These are phyloP conservation scores for Buddleja alternifolia DNA, from an alignment of 257 asterid genomes.

Conservation along the genomic window DNA sequence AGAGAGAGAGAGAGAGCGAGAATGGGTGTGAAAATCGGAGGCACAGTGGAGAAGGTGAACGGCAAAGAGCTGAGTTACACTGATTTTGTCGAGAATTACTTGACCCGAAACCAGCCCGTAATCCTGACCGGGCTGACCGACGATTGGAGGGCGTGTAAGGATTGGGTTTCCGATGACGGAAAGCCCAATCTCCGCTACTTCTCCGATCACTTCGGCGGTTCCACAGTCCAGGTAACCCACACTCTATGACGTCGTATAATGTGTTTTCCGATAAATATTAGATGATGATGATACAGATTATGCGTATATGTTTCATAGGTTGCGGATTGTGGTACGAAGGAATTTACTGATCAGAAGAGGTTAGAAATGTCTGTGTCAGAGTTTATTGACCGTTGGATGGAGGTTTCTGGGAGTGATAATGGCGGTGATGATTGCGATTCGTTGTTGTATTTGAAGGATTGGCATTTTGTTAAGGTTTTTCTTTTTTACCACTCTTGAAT, in stretches of 20 bases:
- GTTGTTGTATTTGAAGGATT: slow-evolving; percentile 82
- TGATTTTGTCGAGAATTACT: slow-evolving; percentile 59
- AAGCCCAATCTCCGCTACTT: slow-evolving; percentile 69
- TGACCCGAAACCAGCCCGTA: slow-evolving; percentile 71
- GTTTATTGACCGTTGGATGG: slow-evolving; percentile 60
- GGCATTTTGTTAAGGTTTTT: slow-evolving; percentile 94
- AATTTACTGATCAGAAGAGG: slow-evolving; percentile 84
- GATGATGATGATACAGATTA: not conserved
- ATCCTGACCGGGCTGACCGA: slow-evolving; percentile 83
- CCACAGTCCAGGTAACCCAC: slow-evolving; percentile 68
- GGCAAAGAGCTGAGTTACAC: slow-evolving; percentile 63
- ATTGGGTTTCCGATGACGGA: slow-evolving; percentile 75
- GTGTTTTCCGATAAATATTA: not conserved
- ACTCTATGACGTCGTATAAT: slow-evolving; percentile 13
- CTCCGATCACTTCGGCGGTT: slow-evolving; percentile 68
- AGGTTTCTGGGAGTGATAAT: slow-evolving; percentile 32
- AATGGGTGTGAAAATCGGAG: slow-evolving; percentile 66
- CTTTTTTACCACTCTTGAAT: not conserved
- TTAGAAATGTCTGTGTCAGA: slow-evolving; percentile 81
- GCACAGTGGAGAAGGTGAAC: slow-evolving; percentile 72
- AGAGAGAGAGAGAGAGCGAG: slow-evolving; percentile 10
- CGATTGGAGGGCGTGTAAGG: slow-evolving; percentile 80
- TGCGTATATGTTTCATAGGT: slow-evolving; percentile 47
- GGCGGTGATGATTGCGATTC: slow-evolving; percentile 41
- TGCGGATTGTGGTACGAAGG: slow-evolving; percentile 84